Percentiles rank a stretch among this genome's conserved stretches.
Evolutionary conservation across 352 stramenopile genomes (phyloP).

Genomic region (Phytophthora cryptogea): DNA sequence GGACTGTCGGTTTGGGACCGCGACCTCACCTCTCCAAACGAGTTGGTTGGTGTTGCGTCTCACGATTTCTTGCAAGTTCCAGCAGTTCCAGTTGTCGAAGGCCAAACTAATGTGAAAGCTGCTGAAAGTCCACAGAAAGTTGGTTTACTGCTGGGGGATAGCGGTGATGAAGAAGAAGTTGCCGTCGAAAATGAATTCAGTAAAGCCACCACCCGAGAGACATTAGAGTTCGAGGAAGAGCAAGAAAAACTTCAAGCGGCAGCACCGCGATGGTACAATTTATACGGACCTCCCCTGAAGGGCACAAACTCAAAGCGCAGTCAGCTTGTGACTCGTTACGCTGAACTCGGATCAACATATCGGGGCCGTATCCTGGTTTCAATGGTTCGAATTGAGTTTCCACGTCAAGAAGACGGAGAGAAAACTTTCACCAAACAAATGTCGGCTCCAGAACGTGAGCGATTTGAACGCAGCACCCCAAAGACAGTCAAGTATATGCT

Average conservation of each 20-base stretch:
- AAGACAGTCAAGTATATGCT: conserved; percentile 73
- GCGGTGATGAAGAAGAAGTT: conserved; percentile 6
- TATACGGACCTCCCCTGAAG: conserved; percentile 83
- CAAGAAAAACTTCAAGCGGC: conserved; percentile 13
- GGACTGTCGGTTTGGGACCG: conserved; percentile 81
- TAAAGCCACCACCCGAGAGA: conserved; percentile 9
- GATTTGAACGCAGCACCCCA: conserved; percentile 24
- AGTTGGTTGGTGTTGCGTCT: conserved; percentile 71
- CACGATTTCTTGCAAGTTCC: conserved; percentile 76
- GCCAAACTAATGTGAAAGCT: background rate
- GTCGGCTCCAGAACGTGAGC: conserved; percentile 20
- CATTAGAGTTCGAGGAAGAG: conserved; percentile 19
- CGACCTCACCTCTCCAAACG: conserved; percentile 66
- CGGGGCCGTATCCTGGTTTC: conserved; percentile 80
- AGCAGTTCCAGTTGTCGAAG: background rate
- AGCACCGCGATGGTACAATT: conserved; percentile 71
- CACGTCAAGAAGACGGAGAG: conserved; percentile 47
- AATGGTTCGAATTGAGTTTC: conserved; percentile 59
- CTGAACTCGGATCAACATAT: conserved; percentile 80
- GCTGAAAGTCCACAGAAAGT: conserved; percentile 7
- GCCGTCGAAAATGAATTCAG: conserved; percentile 1
- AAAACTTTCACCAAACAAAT: conserved; percentile 68
- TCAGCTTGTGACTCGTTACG: conserved; percentile 55
- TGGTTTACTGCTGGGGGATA: conserved; percentile 13
- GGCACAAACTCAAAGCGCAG: conserved; percentile 60